Base-by-base conservation (phyloP, 2,329 filamentous ascomycete genomes). In the Lachnellula hyalina region DNA sequence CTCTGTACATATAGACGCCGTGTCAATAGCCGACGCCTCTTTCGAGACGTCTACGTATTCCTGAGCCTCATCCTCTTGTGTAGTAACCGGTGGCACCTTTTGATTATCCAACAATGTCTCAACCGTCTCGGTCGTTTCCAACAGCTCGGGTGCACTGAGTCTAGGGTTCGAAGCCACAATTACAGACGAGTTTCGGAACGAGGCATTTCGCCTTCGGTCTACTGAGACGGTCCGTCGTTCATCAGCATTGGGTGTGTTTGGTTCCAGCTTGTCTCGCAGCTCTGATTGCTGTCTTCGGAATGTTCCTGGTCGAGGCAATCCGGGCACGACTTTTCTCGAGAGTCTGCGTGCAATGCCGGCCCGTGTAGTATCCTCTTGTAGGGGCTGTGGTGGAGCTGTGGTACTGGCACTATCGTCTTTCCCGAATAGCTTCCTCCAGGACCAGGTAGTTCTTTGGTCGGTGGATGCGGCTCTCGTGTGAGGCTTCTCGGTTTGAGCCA, bases 271-370 rank as follows among this genome's bases (percentile, higher is more conserved):
- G 63, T 88, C 83, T 63, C 90, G 81, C 59, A 82, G 80, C 72
- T 96, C 92, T 28, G 90, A 93, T 68, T 88, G 82, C 70, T 93
- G 90, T 64, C 91, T 83, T 71, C 85, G 87, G 72, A 95, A 91
- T 0, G 90, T 95, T 64, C 86, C 83, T 4, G 85, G 77, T 48
- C 90, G 82, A 40, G 90, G 89, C 38, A 96, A 74, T 15, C 87
- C 86, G 17, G 90, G 87, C 15, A 92, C 83, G n/a, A 90, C 89
- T 65, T 79, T 84, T 62, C 82, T 56, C 5, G 67, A 70, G 15
- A 69, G 35, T 50, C 66, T 60, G 44, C 65, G 65, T 36, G 61
- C 65, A 28, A 69, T 53, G 8, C 65, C 63, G 25, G 65, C 51
- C 47, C 59, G 57, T 19, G 58, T 57, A 8, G 47, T 41, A 25